Conservation (phyloP, 305 asterid species). For the Euphrasia arctica region DNA sequence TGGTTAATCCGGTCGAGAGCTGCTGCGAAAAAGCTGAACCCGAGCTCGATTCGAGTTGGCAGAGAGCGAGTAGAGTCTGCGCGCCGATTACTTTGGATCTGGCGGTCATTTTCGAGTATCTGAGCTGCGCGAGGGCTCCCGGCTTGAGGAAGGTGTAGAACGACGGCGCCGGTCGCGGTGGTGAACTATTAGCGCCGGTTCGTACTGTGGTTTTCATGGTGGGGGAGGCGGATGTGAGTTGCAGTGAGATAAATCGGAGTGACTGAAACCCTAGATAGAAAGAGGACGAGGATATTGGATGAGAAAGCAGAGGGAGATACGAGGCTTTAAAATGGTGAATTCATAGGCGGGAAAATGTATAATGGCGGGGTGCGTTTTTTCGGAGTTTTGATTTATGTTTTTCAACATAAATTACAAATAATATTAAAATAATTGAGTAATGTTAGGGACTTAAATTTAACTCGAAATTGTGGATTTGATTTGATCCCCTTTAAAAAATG, state of each 20-base stretch:
- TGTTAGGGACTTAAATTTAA: too few species aligned
- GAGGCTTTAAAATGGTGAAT: conserved; percentile 41
- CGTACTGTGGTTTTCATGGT: conserved; percentile 45
- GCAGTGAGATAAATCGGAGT: conserved; percentile 12
- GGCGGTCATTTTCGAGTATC: conserved; percentile 62
- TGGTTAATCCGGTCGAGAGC: conserved; percentile 24
- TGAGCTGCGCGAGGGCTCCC: conserved; percentile 68
- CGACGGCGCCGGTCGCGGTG: conserved; percentile 29
- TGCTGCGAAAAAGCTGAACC: conserved; percentile 32
- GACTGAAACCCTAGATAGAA: conserved; percentile 30
- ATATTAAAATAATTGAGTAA: too few species aligned
- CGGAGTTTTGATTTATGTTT: conserved; percentile 21
- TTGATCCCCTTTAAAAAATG: too few species aligned
- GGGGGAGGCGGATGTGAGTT: conserved; percentile 6
- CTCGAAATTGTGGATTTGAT: too few species aligned
- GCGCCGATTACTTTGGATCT: conserved; percentile 47
- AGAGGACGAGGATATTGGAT: background rate
- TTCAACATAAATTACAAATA: too few species aligned
- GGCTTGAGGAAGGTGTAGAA: conserved; percentile 60
- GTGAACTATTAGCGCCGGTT: conserved; percentile 20
- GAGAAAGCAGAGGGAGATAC: conserved; percentile 21
- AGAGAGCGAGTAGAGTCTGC: conserved; percentile 37
- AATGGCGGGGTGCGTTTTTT: conserved; percentile 37
- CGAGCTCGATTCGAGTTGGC: conserved; percentile 34
- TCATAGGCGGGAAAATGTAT: conserved; percentile 50